Evolutionary conservation across 768 basidiomycete species (phyloP).

Genomic region (Postia placenta): DNA sequence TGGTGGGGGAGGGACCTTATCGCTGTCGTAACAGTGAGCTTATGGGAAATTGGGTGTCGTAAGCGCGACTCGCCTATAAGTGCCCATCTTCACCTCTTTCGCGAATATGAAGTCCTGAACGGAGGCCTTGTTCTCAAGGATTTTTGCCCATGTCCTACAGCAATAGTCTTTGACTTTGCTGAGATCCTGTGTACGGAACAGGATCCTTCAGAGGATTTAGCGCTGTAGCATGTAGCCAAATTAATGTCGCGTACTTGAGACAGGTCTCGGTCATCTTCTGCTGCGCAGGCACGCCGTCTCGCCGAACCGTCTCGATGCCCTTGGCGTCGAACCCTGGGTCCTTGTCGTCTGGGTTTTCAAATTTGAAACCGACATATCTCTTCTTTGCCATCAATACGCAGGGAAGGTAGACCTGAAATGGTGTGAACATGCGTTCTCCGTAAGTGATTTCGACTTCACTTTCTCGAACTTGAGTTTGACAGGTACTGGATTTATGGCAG

Average conservation of each 20-base stretch:
- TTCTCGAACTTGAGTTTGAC: constrained; percentile 98
- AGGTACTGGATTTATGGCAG: constrained; percentile 80
- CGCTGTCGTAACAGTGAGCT: constrained; percentile 46
- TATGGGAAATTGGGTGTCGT: background rate
- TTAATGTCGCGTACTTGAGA: constrained; percentile 56
- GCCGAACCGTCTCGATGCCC: constrained; percentile 93
- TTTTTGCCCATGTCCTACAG: constrained; percentile 73
- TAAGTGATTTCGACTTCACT: constrained; percentile 33
- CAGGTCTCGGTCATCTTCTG: constrained; percentile 89
- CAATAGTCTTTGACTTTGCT: constrained; percentile 89
- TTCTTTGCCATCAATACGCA: constrained; percentile 98
- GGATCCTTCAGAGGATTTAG: constrained; percentile 46
- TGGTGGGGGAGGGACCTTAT: constrained; percentile 83
- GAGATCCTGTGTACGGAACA: constrained; percentile 87
- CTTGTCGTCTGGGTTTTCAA: constrained; percentile 72
- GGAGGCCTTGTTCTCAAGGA: constrained; percentile 74
- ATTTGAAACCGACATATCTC: constrained; percentile 96
- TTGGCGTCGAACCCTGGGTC: constrained; percentile 91
- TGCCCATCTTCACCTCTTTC: constrained; percentile 90
- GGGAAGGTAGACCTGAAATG: constrained; percentile 79
- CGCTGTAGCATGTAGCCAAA: background rate
- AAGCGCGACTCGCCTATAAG: constrained; percentile 69
- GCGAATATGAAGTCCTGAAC: constrained; percentile 94
- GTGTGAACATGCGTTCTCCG: background rate
- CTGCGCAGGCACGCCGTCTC: constrained; percentile 88